These are phyloP conservation scores for Penicillium sp. DNA, from an alignment of 2,329 filamentous ascomycete species.

Conservation along the genomic window DNA sequence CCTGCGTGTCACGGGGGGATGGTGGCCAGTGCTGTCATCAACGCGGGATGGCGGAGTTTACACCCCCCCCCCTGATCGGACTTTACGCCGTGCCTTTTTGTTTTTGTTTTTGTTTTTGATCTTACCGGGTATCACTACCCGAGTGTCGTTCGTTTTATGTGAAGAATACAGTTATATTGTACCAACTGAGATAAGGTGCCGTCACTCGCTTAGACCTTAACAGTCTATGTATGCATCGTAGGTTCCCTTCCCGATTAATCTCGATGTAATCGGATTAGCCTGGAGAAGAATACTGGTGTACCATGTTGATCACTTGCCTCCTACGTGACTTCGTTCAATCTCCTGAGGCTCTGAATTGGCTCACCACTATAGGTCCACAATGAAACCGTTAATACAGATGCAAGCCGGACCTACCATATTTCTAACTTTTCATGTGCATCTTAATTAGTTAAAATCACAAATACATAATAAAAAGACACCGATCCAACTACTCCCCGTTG, in stretches of 20 bases:
- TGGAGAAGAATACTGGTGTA: neutral
- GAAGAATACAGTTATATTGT: neutral
- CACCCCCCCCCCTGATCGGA: constrained; percentile 13
- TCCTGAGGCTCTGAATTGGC: neutral
- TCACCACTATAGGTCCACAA: constrained; percentile 3
- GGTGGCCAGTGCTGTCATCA: constrained; percentile 23
- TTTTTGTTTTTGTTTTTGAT: neutral
- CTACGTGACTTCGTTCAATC: neutral
- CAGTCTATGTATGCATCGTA: neutral
- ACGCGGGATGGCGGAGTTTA: constrained; percentile 16
- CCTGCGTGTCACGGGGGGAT: constrained; percentile 5
- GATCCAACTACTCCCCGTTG: neutral
- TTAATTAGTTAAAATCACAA: neutral
- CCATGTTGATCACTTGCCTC: neutral
- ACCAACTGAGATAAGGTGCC: neutral
- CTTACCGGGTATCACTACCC: neutral
- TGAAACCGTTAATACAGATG: neutral
- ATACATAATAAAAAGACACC: neutral
- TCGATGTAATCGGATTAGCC: neutral
- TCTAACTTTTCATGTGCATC: neutral
- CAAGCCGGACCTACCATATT: neutral
- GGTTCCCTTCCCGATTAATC: neutral
- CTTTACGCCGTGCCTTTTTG: constrained; percentile 10
- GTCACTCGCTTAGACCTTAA: neutral
- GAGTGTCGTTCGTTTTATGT: neutral